Conservation (phyloP, 1,284 basidiomycete genomes). For the Rhodotorula mucilaginosa region DNA sequence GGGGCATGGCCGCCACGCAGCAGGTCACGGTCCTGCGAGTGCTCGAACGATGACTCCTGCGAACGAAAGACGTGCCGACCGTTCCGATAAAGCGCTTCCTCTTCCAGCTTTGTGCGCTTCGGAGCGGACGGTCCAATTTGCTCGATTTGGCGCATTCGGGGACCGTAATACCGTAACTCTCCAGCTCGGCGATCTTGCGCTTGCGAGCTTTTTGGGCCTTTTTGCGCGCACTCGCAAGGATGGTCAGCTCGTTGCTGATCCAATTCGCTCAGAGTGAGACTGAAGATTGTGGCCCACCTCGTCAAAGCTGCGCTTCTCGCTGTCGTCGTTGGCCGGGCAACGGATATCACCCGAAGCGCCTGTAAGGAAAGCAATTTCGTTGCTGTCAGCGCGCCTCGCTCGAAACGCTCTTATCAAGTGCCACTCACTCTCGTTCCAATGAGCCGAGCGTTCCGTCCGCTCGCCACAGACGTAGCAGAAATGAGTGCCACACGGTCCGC, state of each 20-base stretch:
- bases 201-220: not conserved
- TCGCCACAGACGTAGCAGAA: constrained; percentile 24
- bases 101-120: not conserved
- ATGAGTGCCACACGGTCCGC: constrained; percentile 6
- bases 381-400: not conserved
- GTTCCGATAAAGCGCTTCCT: not conserved
- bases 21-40: not conserved
- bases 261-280: not conserved
- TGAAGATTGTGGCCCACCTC: not conserved
- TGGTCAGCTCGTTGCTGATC: too few relatives aligned
- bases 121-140: not conserved
- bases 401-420: not conserved
- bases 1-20: too few relatives aligned
- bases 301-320: not conserved
- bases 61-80: not conserved
- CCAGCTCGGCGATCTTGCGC: not conserved
- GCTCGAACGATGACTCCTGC: not conserved
- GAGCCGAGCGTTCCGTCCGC: not conserved
- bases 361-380: not conserved
- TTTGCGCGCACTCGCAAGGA: too few relatives aligned
- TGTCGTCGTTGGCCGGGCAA: constrained; percentile 13
- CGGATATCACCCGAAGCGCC: not conserved
- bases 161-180: not conserved
- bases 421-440: not conserved
- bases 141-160: not conserved